These are phyloP conservation scores for Musa balbisiana DNA, from an alignment of 202 grass and related monocot genomes.

Conservation along the genomic window DNA sequence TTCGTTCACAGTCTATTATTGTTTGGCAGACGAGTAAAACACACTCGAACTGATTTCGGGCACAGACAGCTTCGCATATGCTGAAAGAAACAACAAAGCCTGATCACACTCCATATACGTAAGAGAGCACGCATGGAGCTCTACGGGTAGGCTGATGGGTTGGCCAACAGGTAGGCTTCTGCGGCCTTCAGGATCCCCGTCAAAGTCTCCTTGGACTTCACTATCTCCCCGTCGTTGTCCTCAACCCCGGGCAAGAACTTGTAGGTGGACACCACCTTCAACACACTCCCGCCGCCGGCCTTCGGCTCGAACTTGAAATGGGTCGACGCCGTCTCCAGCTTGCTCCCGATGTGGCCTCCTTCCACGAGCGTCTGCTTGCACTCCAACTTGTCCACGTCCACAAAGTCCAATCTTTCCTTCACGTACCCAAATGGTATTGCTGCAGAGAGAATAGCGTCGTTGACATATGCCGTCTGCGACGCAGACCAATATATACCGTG, in stretches of 20 bases:
- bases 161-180: conserved; percentile 22
- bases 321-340: conserved; percentile 25
- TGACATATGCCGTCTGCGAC: not conserved
- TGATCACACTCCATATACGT: too few relatives aligned
- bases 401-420: conserved; percentile 24
- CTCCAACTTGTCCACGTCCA: conserved; percentile 13
- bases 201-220: conserved; percentile 11
- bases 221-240: not conserved
- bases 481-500: not conserved
- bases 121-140: too few relatives aligned
- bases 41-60: too few relatives aligned
- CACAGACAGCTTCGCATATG: too few relatives aligned
- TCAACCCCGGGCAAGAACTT: conserved; percentile 11
- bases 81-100: too few relatives aligned
- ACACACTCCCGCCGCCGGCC: conserved; percentile 13
- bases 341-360: conserved; percentile 26
- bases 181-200: conserved; percentile 11
- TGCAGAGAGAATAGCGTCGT: not conserved
- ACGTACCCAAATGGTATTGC: conserved; percentile 22
- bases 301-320: conserved; percentile 23
- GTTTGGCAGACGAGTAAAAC: too few relatives aligned
- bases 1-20: too few relatives aligned
- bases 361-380: conserved; percentile 29
- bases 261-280: conserved; percentile 22
- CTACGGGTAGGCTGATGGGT: conserved; percentile 20